Conservation (phyloP, 306 rosid genomes). For the Ceratonia siliqua region DNA sequence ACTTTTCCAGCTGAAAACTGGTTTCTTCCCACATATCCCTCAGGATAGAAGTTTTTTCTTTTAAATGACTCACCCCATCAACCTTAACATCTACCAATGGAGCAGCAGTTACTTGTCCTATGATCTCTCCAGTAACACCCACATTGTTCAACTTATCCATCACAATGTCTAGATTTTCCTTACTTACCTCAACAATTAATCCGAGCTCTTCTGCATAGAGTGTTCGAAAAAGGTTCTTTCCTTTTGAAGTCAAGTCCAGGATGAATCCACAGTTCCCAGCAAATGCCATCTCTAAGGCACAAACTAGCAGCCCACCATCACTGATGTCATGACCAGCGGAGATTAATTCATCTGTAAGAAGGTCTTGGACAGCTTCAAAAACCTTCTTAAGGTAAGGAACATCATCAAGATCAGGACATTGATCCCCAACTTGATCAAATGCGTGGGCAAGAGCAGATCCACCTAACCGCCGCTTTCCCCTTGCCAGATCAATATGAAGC, state of each 20-base stretch:
- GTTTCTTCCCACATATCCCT: conserved; percentile 83
- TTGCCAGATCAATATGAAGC: conserved; percentile 73
- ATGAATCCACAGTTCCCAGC: conserved; percentile 69
- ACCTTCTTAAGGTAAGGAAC: conserved; percentile 71
- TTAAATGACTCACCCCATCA: conserved; percentile 58
- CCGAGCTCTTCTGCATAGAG: conserved; percentile 87
- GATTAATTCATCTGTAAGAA: conserved; percentile 62
- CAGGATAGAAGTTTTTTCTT: conserved; percentile 55
- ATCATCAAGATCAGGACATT: conserved; percentile 75
- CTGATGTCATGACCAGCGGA: conserved; percentile 92
- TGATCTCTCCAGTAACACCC: conserved; percentile 55
- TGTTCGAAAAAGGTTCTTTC: conserved; percentile 66
- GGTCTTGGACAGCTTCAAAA: conserved; percentile 77
- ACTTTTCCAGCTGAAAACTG: conserved; percentile 71
- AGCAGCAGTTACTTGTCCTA: conserved; percentile 60
- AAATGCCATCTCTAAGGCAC: conserved; percentile 89
- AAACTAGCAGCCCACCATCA: conserved; percentile 79
- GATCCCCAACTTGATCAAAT: conserved; percentile 80
- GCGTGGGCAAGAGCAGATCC: conserved; percentile 89
- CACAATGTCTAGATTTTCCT: conserved; percentile 51
- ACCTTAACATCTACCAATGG: conserved; percentile 58
- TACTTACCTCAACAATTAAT: conserved; percentile 68
- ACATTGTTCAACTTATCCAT: conserved; percentile 42
- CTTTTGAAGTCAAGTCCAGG: conserved; percentile 55
- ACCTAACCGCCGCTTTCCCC: conserved; percentile 76